phyloP scores from a whole-genome alignment of 2,329 filamentous ascomycete species.

The Chalaropsis thielavioides region DNA sequence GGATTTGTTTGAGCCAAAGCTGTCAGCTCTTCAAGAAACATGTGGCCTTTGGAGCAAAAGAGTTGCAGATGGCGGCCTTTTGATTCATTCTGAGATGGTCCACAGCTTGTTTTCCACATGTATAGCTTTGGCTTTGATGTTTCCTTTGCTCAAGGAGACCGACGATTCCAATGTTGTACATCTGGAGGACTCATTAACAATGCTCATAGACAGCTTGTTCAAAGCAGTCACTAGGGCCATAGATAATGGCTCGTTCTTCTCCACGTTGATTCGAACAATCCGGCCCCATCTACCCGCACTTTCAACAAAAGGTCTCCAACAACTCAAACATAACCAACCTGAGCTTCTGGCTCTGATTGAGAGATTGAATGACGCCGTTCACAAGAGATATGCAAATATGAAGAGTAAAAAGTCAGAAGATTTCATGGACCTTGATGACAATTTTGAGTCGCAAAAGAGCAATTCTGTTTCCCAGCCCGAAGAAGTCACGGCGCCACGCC shows the following conservation, averaged over 20 bases:
- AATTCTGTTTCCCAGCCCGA: slow-evolving; percentile 24
- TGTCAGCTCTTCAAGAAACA: slow-evolving; percentile 35
- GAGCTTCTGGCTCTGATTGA: slow-evolving; percentile 32
- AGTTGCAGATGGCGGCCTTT: slow-evolving; percentile 31
- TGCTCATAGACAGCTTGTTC: slow-evolving; percentile 30
- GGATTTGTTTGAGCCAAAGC: slow-evolving; percentile 39
- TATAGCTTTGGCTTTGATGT: slow-evolving; percentile 31
- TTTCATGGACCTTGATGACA: slow-evolving; percentile 53
- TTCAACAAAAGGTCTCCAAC: slow-evolving; percentile 26
- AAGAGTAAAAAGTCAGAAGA: slow-evolving; percentile 31
- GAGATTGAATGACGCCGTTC: slow-evolving; percentile 27
- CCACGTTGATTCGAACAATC: slow-evolving; percentile 33
- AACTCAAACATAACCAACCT: slow-evolving; percentile 27
- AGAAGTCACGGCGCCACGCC: slow-evolving; percentile 6
- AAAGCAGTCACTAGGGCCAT: slow-evolving; percentile 29
- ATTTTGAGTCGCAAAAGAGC: slow-evolving; percentile 46
- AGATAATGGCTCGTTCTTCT: slow-evolving; percentile 33
- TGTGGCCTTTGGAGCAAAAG: slow-evolving; percentile 35
- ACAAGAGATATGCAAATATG: slow-evolving; percentile 24
- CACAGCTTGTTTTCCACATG: slow-evolving; percentile 38
- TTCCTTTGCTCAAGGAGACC: slow-evolving; percentile 34
- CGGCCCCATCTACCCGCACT: slow-evolving; percentile 35
- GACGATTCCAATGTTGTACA: slow-evolving; percentile 36
- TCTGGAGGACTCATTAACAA: slow-evolving; percentile 31
- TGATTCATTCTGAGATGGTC: slow-evolving; percentile 39